Percentiles rank a stretch among this genome's conserved stretches.
These are phyloP conservation scores for Avena atlantica DNA, from an alignment of 176 grass and related monocot species.

Conservation along the genomic window DNA sequence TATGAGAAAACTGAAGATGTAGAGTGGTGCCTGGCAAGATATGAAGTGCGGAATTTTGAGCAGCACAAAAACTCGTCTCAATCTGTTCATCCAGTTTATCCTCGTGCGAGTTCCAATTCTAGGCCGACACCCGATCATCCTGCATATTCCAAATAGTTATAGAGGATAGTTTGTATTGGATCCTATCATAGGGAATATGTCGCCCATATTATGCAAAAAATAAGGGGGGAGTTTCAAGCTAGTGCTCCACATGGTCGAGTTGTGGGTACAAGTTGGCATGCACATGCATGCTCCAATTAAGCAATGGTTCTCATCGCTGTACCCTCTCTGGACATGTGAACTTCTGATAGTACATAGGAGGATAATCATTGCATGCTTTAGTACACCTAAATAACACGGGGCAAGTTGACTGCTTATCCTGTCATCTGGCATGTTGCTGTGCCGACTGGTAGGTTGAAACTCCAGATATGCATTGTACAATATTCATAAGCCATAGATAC, in stretches of 20 bases:
- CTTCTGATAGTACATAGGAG: not conserved
- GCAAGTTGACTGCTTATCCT: not conserved
- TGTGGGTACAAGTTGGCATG: slow-evolving; percentile 28
- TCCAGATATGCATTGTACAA: too few species aligned
- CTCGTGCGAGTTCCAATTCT: not conserved
- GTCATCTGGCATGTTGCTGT: not conserved
- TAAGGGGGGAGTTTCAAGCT: not conserved
- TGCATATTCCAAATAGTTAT: not conserved
- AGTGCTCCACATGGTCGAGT: not conserved
- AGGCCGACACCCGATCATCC: not conserved
- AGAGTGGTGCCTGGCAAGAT: not conserved
- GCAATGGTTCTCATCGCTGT: not conserved
- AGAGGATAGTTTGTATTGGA: not conserved
- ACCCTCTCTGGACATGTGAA: not conserved
- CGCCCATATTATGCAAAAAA: not conserved
- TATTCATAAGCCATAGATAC: too few species aligned
- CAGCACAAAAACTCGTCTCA: not conserved
- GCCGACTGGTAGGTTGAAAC: not conserved
- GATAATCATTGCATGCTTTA: not conserved
- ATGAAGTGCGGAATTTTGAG: not conserved
- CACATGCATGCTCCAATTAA: slow-evolving; percentile 35
- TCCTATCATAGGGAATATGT: not conserved
- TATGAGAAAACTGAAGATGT: not conserved
- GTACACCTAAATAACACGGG: not conserved
- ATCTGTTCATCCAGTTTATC: not conserved